These are phyloP conservation scores for Xylaria grammica DNA, from an alignment of 495 filamentous ascomycete genomes.

Conservation along the genomic window DNA sequence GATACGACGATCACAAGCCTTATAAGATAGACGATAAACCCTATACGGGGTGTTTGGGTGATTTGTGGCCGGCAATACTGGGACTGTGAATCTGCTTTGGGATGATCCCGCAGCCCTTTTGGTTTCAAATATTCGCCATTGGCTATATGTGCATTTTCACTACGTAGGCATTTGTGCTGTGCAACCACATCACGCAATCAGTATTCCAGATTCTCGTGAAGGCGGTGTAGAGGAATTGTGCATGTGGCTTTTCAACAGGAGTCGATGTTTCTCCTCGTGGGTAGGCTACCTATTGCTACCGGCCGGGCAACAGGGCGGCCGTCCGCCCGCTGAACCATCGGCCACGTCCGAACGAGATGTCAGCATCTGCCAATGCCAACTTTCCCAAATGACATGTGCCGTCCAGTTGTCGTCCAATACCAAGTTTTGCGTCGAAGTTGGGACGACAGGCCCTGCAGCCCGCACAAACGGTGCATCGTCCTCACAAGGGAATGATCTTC, in stretches of 20 bases:
- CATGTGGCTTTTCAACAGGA: too few species aligned
- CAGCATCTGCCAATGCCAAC: neutral
- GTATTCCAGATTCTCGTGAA: neutral
- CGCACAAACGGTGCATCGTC: constrained; percentile 2
- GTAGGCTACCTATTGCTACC: too few species aligned
- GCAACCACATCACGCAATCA: constrained; percentile 23
- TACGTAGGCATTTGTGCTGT: constrained; percentile 15
- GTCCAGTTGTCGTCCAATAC: neutral
- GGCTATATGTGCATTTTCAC: too few species aligned
- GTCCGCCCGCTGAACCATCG: too few species aligned
- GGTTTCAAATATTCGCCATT: neutral
- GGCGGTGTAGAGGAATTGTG: too few species aligned
- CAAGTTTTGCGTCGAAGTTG: neutral
- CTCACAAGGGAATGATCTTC: constrained; percentile 10
- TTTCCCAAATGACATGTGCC: neutral
- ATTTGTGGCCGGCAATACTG: too few species aligned
- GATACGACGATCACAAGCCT: neutral
- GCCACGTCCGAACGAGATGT: neutral
- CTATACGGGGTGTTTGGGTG: too few species aligned
- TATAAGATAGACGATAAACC: neutral
- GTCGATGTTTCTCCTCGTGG: too few species aligned
- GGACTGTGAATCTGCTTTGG: too few species aligned
- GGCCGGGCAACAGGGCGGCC: too few species aligned
- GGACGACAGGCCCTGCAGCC: neutral
- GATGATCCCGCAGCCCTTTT: neutral